Conservation (phyloP, 1,284 basidiomycete genomes). For the Pseudozyma thailandica region DNA sequence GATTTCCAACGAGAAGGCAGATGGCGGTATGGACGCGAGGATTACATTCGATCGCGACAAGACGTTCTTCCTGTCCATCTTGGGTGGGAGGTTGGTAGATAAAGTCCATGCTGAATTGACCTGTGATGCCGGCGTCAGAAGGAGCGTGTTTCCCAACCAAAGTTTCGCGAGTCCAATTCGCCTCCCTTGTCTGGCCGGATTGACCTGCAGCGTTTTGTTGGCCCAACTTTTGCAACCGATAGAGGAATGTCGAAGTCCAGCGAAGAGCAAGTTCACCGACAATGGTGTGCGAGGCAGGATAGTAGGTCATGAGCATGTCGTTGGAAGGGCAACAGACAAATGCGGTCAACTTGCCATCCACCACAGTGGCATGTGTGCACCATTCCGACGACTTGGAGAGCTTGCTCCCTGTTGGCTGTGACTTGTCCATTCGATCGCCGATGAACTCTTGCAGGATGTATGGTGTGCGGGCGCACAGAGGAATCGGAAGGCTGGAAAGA, state of each 20-base stretch:
- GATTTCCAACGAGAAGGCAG: conserved; percentile 65
- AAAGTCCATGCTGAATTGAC: conserved; percentile 70
- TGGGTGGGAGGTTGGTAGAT: conserved; percentile 66
- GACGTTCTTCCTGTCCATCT: conserved; percentile 49
- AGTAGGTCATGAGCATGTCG: conserved; percentile 71
- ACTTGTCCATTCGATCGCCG: conserved; percentile 52
- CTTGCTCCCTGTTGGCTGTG: neutral
- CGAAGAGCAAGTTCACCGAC: conserved; percentile 66
- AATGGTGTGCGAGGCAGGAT: conserved; percentile 61
- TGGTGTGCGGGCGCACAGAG: conserved; percentile 46
- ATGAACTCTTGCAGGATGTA: conserved; percentile 67
- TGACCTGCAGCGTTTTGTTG: neutral
- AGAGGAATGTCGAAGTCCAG: conserved; percentile 68
- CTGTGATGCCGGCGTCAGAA: conserved; percentile 59
- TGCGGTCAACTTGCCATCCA: conserved; percentile 68
- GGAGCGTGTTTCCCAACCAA: conserved; percentile 33
- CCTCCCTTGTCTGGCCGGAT: conserved; percentile 1
- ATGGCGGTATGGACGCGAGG: conserved; percentile 70
- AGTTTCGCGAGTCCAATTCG: conserved; percentile 26
- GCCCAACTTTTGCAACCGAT: conserved; percentile 47
- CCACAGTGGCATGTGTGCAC: conserved; percentile 70
- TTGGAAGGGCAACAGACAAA: conserved; percentile 70
- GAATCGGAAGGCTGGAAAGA: conserved; percentile 45
- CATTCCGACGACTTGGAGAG: conserved; percentile 62
- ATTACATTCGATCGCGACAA: conserved; percentile 71